A percentile compares a stretch with the other conserved stretches of the same genome.
Evolutionary conservation across 805 yeast species (phyloP).

Genomic region (Suhomyces sp.): DNA sequence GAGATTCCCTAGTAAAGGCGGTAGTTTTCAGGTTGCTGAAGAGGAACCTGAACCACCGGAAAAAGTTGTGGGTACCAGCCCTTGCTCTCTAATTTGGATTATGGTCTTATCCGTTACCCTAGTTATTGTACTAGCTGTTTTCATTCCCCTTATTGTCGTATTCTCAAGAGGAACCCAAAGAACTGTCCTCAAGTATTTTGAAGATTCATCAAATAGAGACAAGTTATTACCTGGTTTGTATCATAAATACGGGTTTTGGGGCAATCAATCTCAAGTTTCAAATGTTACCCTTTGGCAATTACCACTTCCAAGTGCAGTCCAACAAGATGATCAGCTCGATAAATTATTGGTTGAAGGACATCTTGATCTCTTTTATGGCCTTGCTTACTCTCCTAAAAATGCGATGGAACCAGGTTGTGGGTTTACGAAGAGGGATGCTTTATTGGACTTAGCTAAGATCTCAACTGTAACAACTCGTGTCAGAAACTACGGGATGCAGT

Average conservation of each 20-base stretch:
- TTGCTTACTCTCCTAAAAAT: conserved; percentile 58
- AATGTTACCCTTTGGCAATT: neutral
- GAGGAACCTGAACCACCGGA: too few species aligned
- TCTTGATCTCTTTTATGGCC: conserved; percentile 45
- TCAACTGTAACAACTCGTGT: conserved; percentile 60
- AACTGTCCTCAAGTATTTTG: conserved; percentile 26
- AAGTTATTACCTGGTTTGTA: conserved; percentile 5
- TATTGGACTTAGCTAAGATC: conserved; percentile 55
- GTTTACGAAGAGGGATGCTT: conserved; percentile 44
- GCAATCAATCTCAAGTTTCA: neutral
- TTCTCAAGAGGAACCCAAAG: conserved; percentile 32
- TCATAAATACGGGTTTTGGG: conserved; percentile 4
- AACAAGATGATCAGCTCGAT: neutral
- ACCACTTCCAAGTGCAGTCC: too few species aligned
- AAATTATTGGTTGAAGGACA: neutral
- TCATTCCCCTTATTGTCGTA: conserved; percentile 23
- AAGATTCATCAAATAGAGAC: conserved; percentile 19
- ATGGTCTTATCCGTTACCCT: too few species aligned
- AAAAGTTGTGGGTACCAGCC: too few species aligned
- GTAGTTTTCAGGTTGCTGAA: too few species aligned
- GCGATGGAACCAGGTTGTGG: conserved; percentile 58
- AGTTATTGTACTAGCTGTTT: conserved; percentile 14
- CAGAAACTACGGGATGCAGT: conserved; percentile 60
- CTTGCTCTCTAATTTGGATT: too few species aligned
- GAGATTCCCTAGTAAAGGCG: too few species aligned